Evolutionary conservation across 2,329 filamentous ascomycete species (phyloP), one percentile per base, ranked within the genome.

Genomic region (Ophiostoma sp.): DNA sequence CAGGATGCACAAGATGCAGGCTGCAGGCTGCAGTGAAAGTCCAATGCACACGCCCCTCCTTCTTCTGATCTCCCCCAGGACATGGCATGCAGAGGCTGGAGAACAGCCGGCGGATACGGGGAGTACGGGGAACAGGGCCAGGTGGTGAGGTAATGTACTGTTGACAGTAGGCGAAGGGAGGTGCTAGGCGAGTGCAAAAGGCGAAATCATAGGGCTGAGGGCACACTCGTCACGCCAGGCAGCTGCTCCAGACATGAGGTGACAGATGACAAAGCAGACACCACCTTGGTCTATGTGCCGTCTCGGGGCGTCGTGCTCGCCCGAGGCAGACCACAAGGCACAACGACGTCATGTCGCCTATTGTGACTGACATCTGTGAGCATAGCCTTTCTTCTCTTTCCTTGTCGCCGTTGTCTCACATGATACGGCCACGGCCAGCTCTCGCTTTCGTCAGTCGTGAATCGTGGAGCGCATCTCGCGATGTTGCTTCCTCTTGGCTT

Each of bases 31-130:
- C 8, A 8, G 27, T 11, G 27, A 40, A 12, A 40, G 36, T 11
- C 55, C 36, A 60, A 60, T 38, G 36, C 55, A 38, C 55, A 60
- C 55, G 55, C 55, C 55, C 55, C 55, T 60, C 55, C 55, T 60
- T 18, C 18, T 27, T 18, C 18, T 27, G 49, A 55, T 27, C 4
- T 55, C 11, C 14, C 8, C 14, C 55, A 60, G 55, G 27, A 36
- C 27, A 36, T 27, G 44, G n/a, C 55, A 60, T 60, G 55, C 55
- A 40, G 27, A 60, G 55, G 55, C 55, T 27, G 36, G 55, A 60
- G 55, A 60, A 60, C 55, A 60, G 11, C 36, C 55, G 55, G 36
- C 55, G 14, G 36, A 60, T 60, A 60, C 36, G 55, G 27, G 27
- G 18, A 9, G 18, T 27, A 52, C 2, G 47, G 47, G 3, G n/a